Conservation (phyloP, 2,329 filamentous ascomycete genomes). For the Ophiocordyceps camponoti-leonardi region DNA sequence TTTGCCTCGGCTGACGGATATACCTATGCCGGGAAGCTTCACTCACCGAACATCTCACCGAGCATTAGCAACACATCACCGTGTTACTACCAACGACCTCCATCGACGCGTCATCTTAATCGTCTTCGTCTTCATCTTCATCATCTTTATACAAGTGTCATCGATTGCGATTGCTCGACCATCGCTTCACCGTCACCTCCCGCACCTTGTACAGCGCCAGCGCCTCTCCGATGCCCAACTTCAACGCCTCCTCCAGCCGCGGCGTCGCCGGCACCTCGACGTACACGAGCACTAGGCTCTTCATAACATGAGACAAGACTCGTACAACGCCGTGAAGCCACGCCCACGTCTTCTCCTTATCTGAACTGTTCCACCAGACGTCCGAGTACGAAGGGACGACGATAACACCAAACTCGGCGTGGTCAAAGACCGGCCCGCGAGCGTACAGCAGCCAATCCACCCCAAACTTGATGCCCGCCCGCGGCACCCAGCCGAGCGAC, state of each 20-base stretch:
- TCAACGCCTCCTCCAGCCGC: slow-evolving; percentile 23
- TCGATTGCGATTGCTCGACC: slow-evolving; percentile 64
- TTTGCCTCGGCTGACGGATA: too few relatives aligned
- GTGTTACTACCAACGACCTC: too few relatives aligned
- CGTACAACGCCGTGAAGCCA: slow-evolving; percentile 83
- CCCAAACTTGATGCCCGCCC: slow-evolving; percentile 85
- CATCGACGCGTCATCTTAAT: too few relatives aligned
- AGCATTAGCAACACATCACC: too few relatives aligned
- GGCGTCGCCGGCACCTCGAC: slow-evolving; percentile 70
- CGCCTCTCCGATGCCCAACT: slow-evolving; percentile 40
- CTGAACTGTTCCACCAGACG: slow-evolving; percentile 48
- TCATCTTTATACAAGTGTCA: slow-evolving; percentile 5
- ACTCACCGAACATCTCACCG: too few relatives aligned
- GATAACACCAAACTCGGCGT: slow-evolving; percentile 81
- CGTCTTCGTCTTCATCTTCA: too few relatives aligned
- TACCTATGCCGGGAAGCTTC: too few relatives aligned
- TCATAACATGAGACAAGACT: slow-evolving; percentile 76
- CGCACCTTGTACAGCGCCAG: slow-evolving; percentile 58
- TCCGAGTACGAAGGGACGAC: slow-evolving; percentile 71
- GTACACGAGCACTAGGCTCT: slow-evolving; percentile 78
- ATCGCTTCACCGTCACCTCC: slow-evolving; percentile 67
- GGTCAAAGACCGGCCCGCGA: slow-evolving; percentile 81
- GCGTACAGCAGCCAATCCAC: slow-evolving; percentile 92
- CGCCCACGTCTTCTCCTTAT: slow-evolving; percentile 47
- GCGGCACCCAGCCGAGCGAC: slow-evolving; percentile 85